A percentile compares a stretch with the other conserved stretches of the same genome.
Conservation (phyloP, 768 basidiomycete species). For the Mycena capillaripes region DNA sequence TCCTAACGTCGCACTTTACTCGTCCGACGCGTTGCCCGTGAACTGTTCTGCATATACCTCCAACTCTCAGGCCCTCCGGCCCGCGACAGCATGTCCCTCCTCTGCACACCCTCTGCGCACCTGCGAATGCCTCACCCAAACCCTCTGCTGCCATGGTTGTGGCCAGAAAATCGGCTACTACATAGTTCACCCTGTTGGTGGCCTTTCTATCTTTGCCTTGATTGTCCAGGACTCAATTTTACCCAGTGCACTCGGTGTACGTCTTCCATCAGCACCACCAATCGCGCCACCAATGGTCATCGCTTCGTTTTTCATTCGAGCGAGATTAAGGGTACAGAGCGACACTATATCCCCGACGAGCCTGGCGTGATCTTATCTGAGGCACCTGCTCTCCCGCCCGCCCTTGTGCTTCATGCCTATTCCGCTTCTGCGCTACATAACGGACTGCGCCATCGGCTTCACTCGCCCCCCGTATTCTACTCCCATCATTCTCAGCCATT, state of each 20-base stretch:
- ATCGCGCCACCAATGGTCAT: slow-evolving; percentile 86
- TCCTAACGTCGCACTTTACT: slow-evolving; percentile 86
- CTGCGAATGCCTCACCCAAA: slow-evolving; percentile 89
- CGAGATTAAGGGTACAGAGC: slow-evolving; percentile 74
- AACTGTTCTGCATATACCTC: slow-evolving; percentile 80
- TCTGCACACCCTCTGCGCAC: slow-evolving; percentile 59
- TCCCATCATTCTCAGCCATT: slow-evolving; percentile 42
- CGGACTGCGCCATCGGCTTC: slow-evolving; percentile 20
- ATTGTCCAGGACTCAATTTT: slow-evolving; percentile 7
- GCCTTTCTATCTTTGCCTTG: slow-evolving; percentile 7
- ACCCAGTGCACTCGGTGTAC: slow-evolving; percentile 78
- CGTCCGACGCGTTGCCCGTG: slow-evolving; percentile 83
- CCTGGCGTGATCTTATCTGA: slow-evolving; percentile 70
- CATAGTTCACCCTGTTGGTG: slow-evolving; percentile 76
- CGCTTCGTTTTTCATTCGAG: slow-evolving; percentile 89
- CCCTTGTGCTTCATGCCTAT: slow-evolving; percentile 34
- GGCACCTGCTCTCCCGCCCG: slow-evolving; percentile 28
- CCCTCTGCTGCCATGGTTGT: slow-evolving; percentile 85
- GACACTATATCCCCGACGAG: slow-evolving; percentile 74
- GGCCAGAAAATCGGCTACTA: slow-evolving; percentile 83
- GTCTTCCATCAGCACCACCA: slow-evolving; percentile 73
- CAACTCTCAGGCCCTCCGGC: slow-evolving; percentile 58
- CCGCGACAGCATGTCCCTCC: slow-evolving; percentile 52
- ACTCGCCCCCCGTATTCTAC: slow-evolving; percentile 24
- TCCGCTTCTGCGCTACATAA: slow-evolving; percentile 31